These are phyloP conservation scores for Aleurites moluccanus DNA, from an alignment of 441 rosid species.

Conservation along the genomic window DNA sequence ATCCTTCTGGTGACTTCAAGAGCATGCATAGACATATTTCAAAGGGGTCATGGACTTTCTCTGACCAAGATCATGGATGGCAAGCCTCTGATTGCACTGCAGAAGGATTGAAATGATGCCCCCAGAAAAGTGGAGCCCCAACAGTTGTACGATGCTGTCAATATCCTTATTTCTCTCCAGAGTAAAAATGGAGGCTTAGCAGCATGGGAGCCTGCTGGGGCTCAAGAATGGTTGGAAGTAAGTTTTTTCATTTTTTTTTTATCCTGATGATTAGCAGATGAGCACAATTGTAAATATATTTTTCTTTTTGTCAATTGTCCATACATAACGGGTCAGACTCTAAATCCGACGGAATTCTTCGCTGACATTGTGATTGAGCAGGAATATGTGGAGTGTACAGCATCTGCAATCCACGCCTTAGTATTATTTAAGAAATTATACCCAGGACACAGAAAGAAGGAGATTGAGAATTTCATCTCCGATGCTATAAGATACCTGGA, in stretches of 20 bases:
- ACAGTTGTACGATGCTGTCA: slow-evolving; percentile 58
- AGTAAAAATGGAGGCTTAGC: slow-evolving; percentile 70
- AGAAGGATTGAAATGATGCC: slow-evolving; percentile 60
- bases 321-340: slow-evolving; percentile 33
- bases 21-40: slow-evolving; percentile 48
- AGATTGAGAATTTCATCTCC: slow-evolving; percentile 42
- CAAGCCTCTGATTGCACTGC: slow-evolving; percentile 62
- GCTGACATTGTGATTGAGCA: slow-evolving; percentile 53
- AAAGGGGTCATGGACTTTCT: slow-evolving; percentile 57
- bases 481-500: slow-evolving; percentile 41
- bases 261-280: not conserved
- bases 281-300: not conserved
- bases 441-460: slow-evolving; percentile 47
- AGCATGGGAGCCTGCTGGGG: slow-evolving; percentile 79
- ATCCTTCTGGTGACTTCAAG: slow-evolving; percentile 46
- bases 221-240: slow-evolving; percentile 71
- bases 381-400: slow-evolving; percentile 60
- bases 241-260: not conserved
- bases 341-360: slow-evolving; percentile 53
- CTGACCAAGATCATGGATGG: slow-evolving; percentile 61
- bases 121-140: slow-evolving; percentile 51
- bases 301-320: not conserved
- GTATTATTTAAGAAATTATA: slow-evolving; percentile 43
- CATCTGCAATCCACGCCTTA: slow-evolving; percentile 50
- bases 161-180: slow-evolving; percentile 64